Base-by-base conservation (phyloP, 1,284 basidiomycete genomes). In the Ustilago tritici region DNA sequence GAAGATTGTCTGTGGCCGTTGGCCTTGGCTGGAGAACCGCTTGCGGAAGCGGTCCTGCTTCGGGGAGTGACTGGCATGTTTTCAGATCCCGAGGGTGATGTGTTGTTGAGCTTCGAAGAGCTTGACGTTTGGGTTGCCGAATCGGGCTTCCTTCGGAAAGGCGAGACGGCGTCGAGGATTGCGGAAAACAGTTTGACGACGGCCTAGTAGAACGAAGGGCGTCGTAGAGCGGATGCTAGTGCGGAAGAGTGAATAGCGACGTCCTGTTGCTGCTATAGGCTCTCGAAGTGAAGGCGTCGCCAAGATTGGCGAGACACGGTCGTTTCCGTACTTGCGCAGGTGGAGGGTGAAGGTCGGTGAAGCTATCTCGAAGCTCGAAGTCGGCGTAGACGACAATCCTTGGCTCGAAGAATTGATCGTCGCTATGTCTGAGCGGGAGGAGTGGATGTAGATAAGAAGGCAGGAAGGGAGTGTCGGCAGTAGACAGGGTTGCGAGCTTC, bases 41-140 rank as follows among this genome's bases (percentile, higher is more conserved):
- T 67, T 3, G 70, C 61, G 9, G 70, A 67, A 19, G 70, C 57
- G 7, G 60, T 72, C 43, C 61, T 36, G 52, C 64, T 61, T 40
- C 70, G 56, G 0, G 70, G 70, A 19, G 58, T 72, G 17, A 64
- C 49, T 3, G 61, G 54, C 70, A 73, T 68, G 2, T 50, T 32
- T 3, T 32, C 41, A 3, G 12, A 28, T 14, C 17, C 15, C 6
- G 17, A 40, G 14, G 46, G 28, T 12, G 35, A 35, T 11, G 38
- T 56, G 2, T 14, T 50, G 52, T 31, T 19, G 10, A 10, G 60
- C 28, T 4, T 32, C 9, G 52, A 28, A 7, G 61, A 32, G 0
- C 56, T n/a, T 56, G 61, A 11, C 23, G 32, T 35, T 15, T 28
- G 47, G 36, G 41, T 34, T 54, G 61, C 28, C 46, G 61, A 28